A percentile compares a stretch with the other conserved stretches of the same genome.
phyloP scores from a whole-genome alignment of 768 basidiomycete species.

The Mrakia frigida region DNA sequence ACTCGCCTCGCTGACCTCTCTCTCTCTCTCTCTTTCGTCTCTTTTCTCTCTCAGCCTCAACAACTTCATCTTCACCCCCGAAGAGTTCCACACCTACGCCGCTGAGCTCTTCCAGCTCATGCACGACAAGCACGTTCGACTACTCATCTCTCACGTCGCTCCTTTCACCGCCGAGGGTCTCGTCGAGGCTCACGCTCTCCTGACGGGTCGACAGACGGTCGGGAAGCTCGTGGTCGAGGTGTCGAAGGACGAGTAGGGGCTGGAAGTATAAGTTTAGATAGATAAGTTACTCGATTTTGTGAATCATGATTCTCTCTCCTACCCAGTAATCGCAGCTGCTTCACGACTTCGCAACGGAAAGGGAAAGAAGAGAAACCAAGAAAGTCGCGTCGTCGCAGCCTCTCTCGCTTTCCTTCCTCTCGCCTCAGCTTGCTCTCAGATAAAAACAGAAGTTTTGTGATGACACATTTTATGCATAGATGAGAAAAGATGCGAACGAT shows the following conservation, averaged over 20 bases:
- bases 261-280: not conserved
- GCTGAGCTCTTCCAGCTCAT: slow-evolving; percentile 57
- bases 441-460: too few species aligned
- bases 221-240: slow-evolving; percentile 85
- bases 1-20: not conserved
- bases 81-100: slow-evolving; percentile 66
- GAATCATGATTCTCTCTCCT: too few species aligned
- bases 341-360: too few species aligned
- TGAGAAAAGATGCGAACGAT: too few species aligned
- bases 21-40: too few species aligned
- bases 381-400: too few species aligned
- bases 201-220: slow-evolving; percentile 67
- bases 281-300: too few species aligned
- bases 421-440: too few species aligned
- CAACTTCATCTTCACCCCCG: slow-evolving; percentile 52
- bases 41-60: slow-evolving; percentile 2
- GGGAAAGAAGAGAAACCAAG: too few species aligned
- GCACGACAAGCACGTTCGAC: not conserved
- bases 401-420: too few species aligned
- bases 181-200: slow-evolving; percentile 67
- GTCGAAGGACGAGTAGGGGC: slow-evolving; percentile 26
- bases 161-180: slow-evolving; percentile 77
- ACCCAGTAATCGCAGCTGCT: too few species aligned
- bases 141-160: slow-evolving; percentile 65
- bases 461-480: too few species aligned